These are phyloP conservation scores for Leccinum imitatum DNA, from an alignment of 768 basidiomycete genomes.

Conservation along the genomic window DNA sequence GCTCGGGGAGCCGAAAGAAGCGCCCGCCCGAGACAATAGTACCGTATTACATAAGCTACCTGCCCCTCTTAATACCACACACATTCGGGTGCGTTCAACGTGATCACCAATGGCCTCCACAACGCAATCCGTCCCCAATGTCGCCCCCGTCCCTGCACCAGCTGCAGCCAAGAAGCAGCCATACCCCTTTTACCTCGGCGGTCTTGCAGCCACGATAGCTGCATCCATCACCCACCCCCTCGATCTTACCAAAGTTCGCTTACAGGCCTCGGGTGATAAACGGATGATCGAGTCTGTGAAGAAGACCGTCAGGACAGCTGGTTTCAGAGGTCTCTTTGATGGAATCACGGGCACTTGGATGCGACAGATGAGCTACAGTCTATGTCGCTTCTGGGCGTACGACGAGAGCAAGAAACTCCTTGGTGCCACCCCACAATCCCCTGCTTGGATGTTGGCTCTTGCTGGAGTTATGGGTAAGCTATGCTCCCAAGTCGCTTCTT, in stretches of 20 bases:
- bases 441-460: conserved; percentile 76
- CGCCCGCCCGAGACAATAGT: background rate
- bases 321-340: conserved; percentile 72
- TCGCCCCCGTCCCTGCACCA: background rate
- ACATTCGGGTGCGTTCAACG: background rate
- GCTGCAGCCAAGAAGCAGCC: conserved; percentile 52
- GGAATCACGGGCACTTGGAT: conserved; percentile 88
- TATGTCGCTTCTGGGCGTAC: conserved; percentile 93
- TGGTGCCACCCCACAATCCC: conserved; percentile 62
- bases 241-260: conserved; percentile 87
- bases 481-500: background rate
- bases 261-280: conserved; percentile 92
- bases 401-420: conserved; percentile 86
- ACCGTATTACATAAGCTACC: conserved; percentile 14
- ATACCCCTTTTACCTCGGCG: conserved; percentile 87
- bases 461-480: conserved; percentile 85
- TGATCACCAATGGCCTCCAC: conserved; percentile 20
- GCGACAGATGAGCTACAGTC: conserved; percentile 90
- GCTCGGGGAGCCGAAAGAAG: background rate
- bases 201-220: conserved; percentile 83
- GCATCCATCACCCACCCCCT: conserved; percentile 88
- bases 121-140: conserved; percentile 14
- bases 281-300: conserved; percentile 80
- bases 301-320: conserved; percentile 82
- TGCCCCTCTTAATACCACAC: conserved; percentile 13